Evolutionary conservation across 768 basidiomycete species (phyloP).

Genomic region (Dioszegia aurantiaca): DNA sequence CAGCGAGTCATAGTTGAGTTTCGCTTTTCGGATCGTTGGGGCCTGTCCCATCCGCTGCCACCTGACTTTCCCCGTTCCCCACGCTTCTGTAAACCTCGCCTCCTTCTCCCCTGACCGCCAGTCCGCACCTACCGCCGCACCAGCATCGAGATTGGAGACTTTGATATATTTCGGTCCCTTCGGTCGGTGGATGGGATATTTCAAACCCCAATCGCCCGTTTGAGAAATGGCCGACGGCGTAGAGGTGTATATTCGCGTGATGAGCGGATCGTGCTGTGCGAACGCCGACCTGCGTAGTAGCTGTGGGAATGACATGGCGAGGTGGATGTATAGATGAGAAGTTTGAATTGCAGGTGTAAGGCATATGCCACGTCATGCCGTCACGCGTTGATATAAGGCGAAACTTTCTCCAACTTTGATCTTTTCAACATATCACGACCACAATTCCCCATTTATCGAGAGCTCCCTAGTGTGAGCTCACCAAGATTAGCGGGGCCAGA

Average conservation of each 20-base stretch:
- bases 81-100: conserved; percentile 44
- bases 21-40: neutral
- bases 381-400: neutral
- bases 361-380: conserved; percentile 8
- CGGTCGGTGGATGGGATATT: conserved; percentile 32
- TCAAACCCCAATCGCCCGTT: conserved; percentile 48
- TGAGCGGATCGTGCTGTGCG: conserved; percentile 46
- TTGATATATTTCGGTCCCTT: conserved; percentile 43
- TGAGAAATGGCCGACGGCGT: conserved; percentile 37
- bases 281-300: conserved; percentile 45
- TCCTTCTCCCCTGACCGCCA: conserved; percentile 47
- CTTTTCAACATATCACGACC: conserved; percentile 26
- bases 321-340: conserved; percentile 2
- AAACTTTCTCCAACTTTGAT: conserved; percentile 13
- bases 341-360: neutral
- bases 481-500: conserved; percentile 41
- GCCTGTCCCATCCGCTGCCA: conserved; percentile 31
- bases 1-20: neutral
- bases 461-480: conserved; percentile 31
- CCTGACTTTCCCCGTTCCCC: conserved; percentile 38
- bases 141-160: conserved; percentile 43
- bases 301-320: conserved; percentile 45
- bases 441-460: conserved; percentile 37
- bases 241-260: conserved; percentile 50
- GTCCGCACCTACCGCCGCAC: conserved; percentile 39